phyloP scores from a whole-genome alignment of 495 filamentous ascomycete species.

The Penicillium subrubescens region DNA sequence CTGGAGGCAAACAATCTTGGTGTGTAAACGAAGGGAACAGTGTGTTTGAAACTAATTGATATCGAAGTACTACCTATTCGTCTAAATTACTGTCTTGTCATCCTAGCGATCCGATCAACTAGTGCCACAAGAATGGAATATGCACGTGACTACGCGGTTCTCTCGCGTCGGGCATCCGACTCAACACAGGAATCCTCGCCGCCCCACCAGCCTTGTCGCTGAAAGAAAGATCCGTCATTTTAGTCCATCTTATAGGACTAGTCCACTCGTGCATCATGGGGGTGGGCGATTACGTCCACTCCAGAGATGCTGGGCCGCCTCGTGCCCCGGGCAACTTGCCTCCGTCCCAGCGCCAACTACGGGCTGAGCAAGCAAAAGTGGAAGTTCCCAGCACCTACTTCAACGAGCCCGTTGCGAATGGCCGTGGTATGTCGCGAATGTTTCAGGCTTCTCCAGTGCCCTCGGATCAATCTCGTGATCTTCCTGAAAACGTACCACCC shows the following conservation, averaged over 20 bases:
- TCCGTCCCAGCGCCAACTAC: constrained; percentile 34
- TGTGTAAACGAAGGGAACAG: background rate
- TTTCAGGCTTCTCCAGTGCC: constrained; percentile 23
- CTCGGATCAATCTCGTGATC: constrained; percentile 17
- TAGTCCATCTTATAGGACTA: background rate
- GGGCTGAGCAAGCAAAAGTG: constrained; percentile 42
- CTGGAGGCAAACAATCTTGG: background rate
- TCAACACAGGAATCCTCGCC: constrained; percentile 6
- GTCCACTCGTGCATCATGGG: constrained; percentile 35
- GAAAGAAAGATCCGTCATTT: background rate
- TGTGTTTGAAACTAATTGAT: background rate
- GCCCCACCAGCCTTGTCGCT: constrained; percentile 1
- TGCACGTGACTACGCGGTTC: constrained; percentile 47
- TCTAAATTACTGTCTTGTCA: background rate
- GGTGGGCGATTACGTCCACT: constrained; percentile 49
- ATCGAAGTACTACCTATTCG: background rate
- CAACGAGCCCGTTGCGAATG: constrained; percentile 24
- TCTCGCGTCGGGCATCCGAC: constrained; percentile 27
- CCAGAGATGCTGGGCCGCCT: constrained; percentile 40
- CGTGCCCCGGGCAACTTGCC: constrained; percentile 30
- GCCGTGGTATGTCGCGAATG: constrained; percentile 12
- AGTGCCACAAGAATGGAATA: background rate
- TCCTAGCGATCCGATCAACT: background rate
- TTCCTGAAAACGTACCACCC: constrained; percentile 11
- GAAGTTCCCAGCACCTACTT: constrained; percentile 34